Percentiles rank a stretch among this genome's conserved stretches.
phyloP scores from a whole-genome alignment of 192 early-diverging fungal genomes.

The Coemansia aciculifera region DNA sequence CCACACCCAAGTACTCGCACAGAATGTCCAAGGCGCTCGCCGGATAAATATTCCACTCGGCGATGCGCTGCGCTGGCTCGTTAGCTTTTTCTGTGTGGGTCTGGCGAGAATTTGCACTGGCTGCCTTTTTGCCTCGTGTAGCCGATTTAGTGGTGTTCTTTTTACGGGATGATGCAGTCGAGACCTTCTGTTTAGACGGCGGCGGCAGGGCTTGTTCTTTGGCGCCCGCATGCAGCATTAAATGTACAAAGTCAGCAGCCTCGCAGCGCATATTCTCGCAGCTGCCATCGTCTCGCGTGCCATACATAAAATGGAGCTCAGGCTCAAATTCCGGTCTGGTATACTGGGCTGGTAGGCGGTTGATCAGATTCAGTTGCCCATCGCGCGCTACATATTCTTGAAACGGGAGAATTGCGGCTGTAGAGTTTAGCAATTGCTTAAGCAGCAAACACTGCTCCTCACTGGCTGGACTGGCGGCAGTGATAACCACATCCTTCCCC shows the following conservation, averaged over 20 bases:
- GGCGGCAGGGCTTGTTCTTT: neutral
- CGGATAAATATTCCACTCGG: constrained; percentile 67
- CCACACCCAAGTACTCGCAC: constrained; percentile 30
- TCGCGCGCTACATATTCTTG: constrained; percentile 52
- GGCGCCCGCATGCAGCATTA: constrained; percentile 58
- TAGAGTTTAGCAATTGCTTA: neutral
- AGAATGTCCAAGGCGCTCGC: constrained; percentile 32
- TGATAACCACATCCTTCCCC: neutral
- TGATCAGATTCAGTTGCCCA: constrained; percentile 61
- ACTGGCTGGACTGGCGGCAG: neutral
- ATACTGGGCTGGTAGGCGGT: constrained; percentile 56
- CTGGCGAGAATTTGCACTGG: neutral
- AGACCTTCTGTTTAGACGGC: neutral
- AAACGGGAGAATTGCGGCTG: constrained; percentile 45
- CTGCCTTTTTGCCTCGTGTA: neutral
- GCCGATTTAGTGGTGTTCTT: neutral
- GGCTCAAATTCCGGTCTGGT: constrained; percentile 64
- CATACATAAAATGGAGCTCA: constrained; percentile 67
- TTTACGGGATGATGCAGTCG: neutral
- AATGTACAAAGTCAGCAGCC: constrained; percentile 70
- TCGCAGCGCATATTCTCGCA: constrained; percentile 70
- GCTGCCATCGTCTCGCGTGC: constrained; percentile 44
- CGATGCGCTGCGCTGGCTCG: constrained; percentile 17
- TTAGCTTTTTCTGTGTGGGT: neutral
- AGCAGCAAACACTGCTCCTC: neutral